phyloP scores from a whole-genome alignment of 164 flowering plant genomes.

The Saururus chinensis region DNA sequence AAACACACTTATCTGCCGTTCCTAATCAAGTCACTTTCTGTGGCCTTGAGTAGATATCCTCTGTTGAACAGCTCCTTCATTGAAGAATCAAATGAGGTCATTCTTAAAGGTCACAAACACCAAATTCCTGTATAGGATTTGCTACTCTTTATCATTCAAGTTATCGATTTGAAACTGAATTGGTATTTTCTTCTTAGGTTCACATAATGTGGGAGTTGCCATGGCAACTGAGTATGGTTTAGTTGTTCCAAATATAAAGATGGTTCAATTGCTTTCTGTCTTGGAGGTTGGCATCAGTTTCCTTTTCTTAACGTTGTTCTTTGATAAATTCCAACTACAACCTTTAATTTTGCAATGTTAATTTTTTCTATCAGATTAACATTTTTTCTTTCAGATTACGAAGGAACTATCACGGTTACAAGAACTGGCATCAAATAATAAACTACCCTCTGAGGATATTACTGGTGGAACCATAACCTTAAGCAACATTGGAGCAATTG shows the following conservation, averaged over 20 bases:
- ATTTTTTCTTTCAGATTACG: slow-evolving; percentile 43
- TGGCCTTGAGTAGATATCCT: slow-evolving; percentile 77
- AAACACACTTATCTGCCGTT: slow-evolving; percentile 77
- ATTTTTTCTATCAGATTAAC: slow-evolving; percentile 24
- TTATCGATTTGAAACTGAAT: not conserved
- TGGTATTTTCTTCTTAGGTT: slow-evolving; percentile 32
- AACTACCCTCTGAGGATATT: slow-evolving; percentile 66
- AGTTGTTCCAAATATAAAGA: slow-evolving; percentile 94
- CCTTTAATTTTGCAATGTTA: not conserved
- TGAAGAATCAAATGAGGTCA: slow-evolving; percentile 60
- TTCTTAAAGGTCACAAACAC: slow-evolving; percentile 52
- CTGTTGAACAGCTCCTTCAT: slow-evolving; percentile 72
- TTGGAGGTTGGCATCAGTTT: slow-evolving; percentile 48
- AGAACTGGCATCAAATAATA: slow-evolving; percentile 54
- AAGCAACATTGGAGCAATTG: slow-evolving; percentile 95
- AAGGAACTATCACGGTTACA: slow-evolving; percentile 77
- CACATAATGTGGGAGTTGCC: slow-evolving; percentile 89
- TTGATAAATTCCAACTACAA: not conserved
- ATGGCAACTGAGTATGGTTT: slow-evolving; percentile 91
- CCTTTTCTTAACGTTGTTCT: not conserved
- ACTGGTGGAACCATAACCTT: slow-evolving; percentile 85
- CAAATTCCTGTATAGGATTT: not conserved
- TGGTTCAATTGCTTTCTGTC: slow-evolving; percentile 76
- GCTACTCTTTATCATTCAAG: not conserved
- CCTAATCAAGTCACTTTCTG: slow-evolving; percentile 78